Base-by-base conservation (phyloP, 2,329 filamentous ascomycete genomes). In the Cladobotryum protrusum region DNA sequence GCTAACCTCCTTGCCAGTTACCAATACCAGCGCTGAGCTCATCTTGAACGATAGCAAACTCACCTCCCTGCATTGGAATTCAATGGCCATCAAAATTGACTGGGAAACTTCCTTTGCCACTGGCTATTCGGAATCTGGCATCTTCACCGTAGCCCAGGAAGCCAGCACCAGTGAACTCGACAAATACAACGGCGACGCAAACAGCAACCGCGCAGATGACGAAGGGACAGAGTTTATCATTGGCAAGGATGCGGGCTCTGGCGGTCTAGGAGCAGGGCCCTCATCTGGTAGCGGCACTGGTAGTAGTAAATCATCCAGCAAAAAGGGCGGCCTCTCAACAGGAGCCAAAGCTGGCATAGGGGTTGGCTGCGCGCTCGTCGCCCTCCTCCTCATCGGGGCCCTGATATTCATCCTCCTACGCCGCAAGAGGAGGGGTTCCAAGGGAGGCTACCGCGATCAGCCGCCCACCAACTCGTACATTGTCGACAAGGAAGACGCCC, bases 271-370 rank as follows among this genome's bases (percentile, higher is more conserved):
- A 24, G 20, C 4, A 24, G 20, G 20, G 7, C 4, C 20, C 20
- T 4, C 20, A 6, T 29, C 24, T 29, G 24, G 24, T 29, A 9
- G 24, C 3, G 24, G 24, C 24, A 9, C 4, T 9, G 6, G 24
- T 29, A 29, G 2, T 29, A 29, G 24, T 8, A 29, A 29, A 29
- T 8, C 24, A 29, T 29, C 24, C 24, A 29, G 24, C 24, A 29
- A 29, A 9, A 29, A 29, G 6, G 24, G 24, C 24, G 60, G 66
- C 2, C 63, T 77, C 3, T 61, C 67, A 3, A 63, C 60, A 1
- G 75, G 73, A 19, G 72, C 73, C 47, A 73, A 72, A 34, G 71
- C 68, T 15, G 75, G 76, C 40, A 76, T 78, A 34, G 73, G 67
- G 24, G 65, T 77, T 2, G 75, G 67, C 6, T 63, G 63, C 40